A percentile compares a stretch with the other conserved stretches of the same genome.
These are phyloP conservation scores for Podospora sp. DNA, from an alignment of 495 filamentous ascomycete species.

Conservation along the genomic window DNA sequence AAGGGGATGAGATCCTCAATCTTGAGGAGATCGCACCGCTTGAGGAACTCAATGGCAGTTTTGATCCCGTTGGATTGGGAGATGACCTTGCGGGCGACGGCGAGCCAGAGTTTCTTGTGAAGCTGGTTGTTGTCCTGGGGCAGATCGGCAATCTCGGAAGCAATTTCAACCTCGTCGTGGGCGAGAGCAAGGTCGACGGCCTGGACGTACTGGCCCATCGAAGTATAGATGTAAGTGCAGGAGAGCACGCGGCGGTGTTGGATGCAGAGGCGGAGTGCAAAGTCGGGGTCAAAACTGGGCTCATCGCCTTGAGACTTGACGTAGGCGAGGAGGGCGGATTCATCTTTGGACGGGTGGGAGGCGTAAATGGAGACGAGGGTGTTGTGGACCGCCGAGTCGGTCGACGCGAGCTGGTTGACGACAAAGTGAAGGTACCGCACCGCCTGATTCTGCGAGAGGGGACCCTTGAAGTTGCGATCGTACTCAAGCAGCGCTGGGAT, in stretches of 20 bases:
- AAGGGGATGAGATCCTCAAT: constrained; percentile 98
- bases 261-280: constrained; percentile 93
- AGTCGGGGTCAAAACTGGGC: constrained; percentile 91
- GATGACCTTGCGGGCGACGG: constrained; percentile 91
- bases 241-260: constrained; percentile 88
- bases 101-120: constrained; percentile 92
- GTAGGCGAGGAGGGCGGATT: constrained; percentile 82
- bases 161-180: constrained; percentile 85
- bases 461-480: constrained; percentile 69
- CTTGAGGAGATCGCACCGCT: constrained; percentile 83
- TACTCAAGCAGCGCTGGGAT: constrained; percentile 94
- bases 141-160: constrained; percentile 84
- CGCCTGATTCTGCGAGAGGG: constrained; percentile 81
- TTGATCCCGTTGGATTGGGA: constrained; percentile 86
- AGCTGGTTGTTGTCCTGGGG: constrained; percentile 76
- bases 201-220: constrained; percentile 89
- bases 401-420: constrained; percentile 81
- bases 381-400: constrained; percentile 92
- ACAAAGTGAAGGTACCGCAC: constrained; percentile 91
- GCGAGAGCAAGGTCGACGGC: constrained; percentile 90
- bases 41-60: constrained; percentile 90
- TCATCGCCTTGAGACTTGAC: constrained; percentile 71
- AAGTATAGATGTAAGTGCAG: constrained; percentile 93
- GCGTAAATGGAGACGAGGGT: constrained; percentile 96
- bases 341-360: constrained; percentile 77